Evolutionary conservation across 169 alveolate genomes (phyloP).

Genomic region (Plasmodium gonderi): DNA sequence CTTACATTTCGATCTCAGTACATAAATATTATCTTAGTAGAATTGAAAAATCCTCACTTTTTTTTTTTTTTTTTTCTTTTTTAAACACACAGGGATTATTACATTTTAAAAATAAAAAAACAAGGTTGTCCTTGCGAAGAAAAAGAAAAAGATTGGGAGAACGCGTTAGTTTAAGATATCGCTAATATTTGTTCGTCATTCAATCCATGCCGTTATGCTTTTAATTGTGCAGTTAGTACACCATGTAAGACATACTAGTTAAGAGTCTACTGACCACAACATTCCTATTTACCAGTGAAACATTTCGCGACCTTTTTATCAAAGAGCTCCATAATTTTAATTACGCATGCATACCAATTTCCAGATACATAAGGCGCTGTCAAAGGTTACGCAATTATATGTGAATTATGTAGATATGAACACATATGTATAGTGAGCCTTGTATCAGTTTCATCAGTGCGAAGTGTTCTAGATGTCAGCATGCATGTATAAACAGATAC

Average conservation of each 20-base stretch:
- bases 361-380: too few species aligned
- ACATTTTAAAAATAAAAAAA: slow-evolving; percentile 66
- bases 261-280: too few species aligned
- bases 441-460: neutral
- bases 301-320: too few species aligned
- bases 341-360: neutral
- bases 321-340: neutral
- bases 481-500: neutral
- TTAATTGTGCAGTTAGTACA: too few species aligned
- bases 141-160: slow-evolving; percentile 76
- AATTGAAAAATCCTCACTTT: slow-evolving; percentile 1
- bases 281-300: too few species aligned
- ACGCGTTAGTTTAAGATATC: slow-evolving; percentile 72
- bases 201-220: neutral
- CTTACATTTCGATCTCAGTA: neutral
- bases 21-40: neutral
- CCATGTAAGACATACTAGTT: too few species aligned
- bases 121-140: slow-evolving; percentile 68
- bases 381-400: too few species aligned
- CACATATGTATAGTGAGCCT: neutral
- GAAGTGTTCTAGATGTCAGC: neutral
- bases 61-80: slow-evolving; percentile 4
- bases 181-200: slow-evolving; percentile 6
- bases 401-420: neutral
- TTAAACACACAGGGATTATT: slow-evolving; percentile 35